Evolutionary conservation across 1,139 yeast genomes (phyloP).

Genomic region (Pichia sp.): DNA sequence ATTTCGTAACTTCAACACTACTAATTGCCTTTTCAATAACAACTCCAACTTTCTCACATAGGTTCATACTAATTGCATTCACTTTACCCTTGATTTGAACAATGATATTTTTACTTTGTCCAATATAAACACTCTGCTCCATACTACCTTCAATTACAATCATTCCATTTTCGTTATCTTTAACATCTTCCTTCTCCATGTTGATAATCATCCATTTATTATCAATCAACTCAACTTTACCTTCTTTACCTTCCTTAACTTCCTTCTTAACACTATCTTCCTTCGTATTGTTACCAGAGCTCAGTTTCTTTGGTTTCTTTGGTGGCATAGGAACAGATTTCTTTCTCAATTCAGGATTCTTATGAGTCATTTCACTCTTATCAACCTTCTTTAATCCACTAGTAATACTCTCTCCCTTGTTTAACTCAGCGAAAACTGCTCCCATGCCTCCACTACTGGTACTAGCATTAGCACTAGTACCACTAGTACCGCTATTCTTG

Average conservation of each 20-base stretch:
- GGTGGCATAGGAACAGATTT: slow-evolving; percentile 31
- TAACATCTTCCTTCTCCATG: slow-evolving; percentile 33
- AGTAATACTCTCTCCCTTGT: slow-evolving; percentile 78
- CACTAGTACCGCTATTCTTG: not conserved
- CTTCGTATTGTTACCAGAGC: not conserved
- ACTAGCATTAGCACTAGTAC: slow-evolving; percentile 15
- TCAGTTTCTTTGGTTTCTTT: slow-evolving; percentile 60
- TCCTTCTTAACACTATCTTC: not conserved
- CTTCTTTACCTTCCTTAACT: slow-evolving; percentile 18
- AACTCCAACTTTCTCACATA: slow-evolving; percentile 64
- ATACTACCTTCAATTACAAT: slow-evolving; percentile 71
- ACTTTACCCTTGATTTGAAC: slow-evolving; percentile 86
- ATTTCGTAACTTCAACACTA: slow-evolving; percentile 82
- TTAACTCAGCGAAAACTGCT: slow-evolving; percentile 90
- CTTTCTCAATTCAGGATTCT: slow-evolving; percentile 75
- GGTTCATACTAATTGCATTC: slow-evolving; percentile 76
- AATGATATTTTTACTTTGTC: slow-evolving; percentile 66
- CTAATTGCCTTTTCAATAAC: slow-evolving; percentile 81
- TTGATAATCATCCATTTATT: slow-evolving; percentile 88
- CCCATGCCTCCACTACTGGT: slow-evolving; percentile 41
- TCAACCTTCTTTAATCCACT: slow-evolving; percentile 87
- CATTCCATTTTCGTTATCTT: slow-evolving; percentile 37
- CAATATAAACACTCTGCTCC: slow-evolving; percentile 85
- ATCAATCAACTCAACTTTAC: slow-evolving; percentile 63
- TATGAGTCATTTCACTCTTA: slow-evolving; percentile 89